Evolutionary conservation across 176 grass and related monocot species (phyloP).

Genomic region (Raddia distichophylla): DNA sequence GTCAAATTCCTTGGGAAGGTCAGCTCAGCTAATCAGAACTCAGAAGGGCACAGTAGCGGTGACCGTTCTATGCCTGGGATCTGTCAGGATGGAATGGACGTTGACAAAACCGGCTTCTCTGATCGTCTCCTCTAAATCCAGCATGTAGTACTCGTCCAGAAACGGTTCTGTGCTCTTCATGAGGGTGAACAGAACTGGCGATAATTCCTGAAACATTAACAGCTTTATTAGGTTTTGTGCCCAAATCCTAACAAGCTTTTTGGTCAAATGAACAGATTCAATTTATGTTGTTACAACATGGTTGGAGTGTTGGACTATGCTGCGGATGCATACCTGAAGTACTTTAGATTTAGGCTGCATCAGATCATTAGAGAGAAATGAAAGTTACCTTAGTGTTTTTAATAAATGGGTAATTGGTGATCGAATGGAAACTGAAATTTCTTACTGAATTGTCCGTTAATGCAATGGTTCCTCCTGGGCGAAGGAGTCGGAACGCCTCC

Average conservation of each 20-base stretch:
- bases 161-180: constrained; percentile 92
- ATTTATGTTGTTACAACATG: background rate
- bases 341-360: constrained; percentile 86
- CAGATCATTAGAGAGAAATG: constrained; percentile 12
- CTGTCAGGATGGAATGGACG: constrained; percentile 65
- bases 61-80: constrained; percentile 86
- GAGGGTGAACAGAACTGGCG: constrained; percentile 77
- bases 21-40: constrained; percentile 29
- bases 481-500: constrained; percentile 71
- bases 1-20: background rate
- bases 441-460: constrained; percentile 85
- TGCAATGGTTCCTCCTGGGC: constrained; percentile 73
- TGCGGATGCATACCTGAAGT: constrained; percentile 60
- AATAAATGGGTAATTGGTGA: background rate
- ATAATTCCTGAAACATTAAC: constrained; percentile 59
- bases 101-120: constrained; percentile 62
- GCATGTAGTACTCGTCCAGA: constrained; percentile 82
- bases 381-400: background rate
- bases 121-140: constrained; percentile 72
- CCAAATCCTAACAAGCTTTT: background rate
- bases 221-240: background rate
- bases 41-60: constrained; percentile 70
- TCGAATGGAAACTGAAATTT: background rate
- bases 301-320: background rate
- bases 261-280: background rate